A percentile compares a stretch with the other conserved stretches of the same genome.
phyloP scores from a whole-genome alignment of 306 rosid genomes.

The Sicyos edulis region DNA sequence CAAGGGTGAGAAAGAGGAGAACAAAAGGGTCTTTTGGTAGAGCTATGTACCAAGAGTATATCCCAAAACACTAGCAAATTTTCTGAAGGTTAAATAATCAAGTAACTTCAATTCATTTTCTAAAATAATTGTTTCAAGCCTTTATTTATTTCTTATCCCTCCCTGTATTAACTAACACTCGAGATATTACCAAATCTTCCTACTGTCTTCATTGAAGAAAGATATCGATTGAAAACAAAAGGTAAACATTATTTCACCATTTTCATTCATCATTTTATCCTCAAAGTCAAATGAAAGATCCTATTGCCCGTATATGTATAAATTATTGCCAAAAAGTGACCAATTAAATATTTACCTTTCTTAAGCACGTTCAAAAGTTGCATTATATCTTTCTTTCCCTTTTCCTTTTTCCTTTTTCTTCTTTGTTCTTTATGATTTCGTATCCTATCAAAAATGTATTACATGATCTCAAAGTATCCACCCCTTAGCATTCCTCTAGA shows the following conservation, averaged over 20 bases:
- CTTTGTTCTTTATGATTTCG: background rate
- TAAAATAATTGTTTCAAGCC: background rate
- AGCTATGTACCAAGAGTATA: too few species aligned
- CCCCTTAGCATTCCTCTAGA: background rate
- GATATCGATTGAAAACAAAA: background rate
- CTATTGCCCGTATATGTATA: background rate
- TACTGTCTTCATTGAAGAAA: background rate
- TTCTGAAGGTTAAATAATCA: background rate
- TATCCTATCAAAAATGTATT: background rate
- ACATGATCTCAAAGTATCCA: background rate
- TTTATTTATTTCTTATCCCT: background rate
- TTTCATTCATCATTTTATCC: background rate
- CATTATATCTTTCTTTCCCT: slow-evolving; percentile 4
- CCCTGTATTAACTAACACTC: background rate
- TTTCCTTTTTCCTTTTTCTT: background rate
- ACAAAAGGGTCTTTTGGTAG: too few species aligned
- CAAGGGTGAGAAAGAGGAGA: too few species aligned
- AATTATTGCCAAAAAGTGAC: background rate
- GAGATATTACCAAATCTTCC: background rate
- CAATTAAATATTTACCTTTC: too few species aligned
- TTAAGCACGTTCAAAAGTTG: background rate
- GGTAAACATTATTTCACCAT: background rate
- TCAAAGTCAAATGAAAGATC: background rate
- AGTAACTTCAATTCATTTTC: background rate
- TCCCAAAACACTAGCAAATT: too few species aligned